Evolutionary conservation across 495 filamentous ascomycete genomes (phyloP).

Genomic region (Massariosphaeria phaeospora): DNA sequence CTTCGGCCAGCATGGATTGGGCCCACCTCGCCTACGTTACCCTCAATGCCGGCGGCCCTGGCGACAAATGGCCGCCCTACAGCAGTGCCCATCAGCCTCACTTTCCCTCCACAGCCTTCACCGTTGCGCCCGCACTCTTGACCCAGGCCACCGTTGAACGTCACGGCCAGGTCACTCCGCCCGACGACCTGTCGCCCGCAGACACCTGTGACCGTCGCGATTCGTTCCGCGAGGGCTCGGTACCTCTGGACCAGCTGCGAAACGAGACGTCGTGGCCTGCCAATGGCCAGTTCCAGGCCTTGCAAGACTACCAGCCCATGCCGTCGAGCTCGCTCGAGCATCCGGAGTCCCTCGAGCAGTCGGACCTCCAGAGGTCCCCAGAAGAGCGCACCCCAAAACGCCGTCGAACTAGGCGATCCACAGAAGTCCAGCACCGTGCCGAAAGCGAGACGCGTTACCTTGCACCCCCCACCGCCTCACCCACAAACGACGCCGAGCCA

Average conservation of each 20-base stretch:
- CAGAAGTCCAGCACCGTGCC: neutral
- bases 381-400: neutral
- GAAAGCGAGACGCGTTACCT: neutral
- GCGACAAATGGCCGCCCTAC: neutral
- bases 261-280: conserved; percentile 7
- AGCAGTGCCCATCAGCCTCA: neutral
- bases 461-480: neutral
- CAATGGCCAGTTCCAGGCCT: conserved; percentile 1
- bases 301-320: conserved; percentile 8
- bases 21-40: conserved; percentile 5
- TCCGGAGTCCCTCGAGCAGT: conserved; percentile 1
- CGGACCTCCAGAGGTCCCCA: neutral
- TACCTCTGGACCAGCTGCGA: conserved; percentile 8
- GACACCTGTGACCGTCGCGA: neutral
- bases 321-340: no score
- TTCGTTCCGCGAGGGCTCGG: conserved; percentile 5
- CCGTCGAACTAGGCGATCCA: neutral
- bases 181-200: conserved; percentile 26
- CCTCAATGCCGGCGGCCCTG: neutral
- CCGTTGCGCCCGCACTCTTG: conserved; percentile 1
- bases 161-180: conserved; percentile 32
- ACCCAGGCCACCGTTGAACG: conserved; percentile 8
- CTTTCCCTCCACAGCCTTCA: neutral
- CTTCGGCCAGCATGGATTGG: no score
- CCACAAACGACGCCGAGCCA: neutral